Percentiles rank a stretch among this genome's conserved stretches.
These are phyloP conservation scores for Arachnomyces sp. DNA, from an alignment of 2,329 filamentous ascomycete species.

Conservation along the genomic window DNA sequence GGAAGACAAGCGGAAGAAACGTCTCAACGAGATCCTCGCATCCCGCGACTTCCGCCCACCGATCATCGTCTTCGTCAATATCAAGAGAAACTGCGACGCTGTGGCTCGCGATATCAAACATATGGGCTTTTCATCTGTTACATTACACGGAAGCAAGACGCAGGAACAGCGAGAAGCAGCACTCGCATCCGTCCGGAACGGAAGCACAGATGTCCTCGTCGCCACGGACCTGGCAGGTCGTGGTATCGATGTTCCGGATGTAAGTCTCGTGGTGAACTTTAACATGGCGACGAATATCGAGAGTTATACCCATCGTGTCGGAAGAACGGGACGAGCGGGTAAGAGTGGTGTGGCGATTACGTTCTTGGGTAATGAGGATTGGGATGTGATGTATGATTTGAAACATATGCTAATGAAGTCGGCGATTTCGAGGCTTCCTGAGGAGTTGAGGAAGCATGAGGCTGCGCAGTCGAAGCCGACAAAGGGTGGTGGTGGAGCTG, in stretches of 20 bases:
- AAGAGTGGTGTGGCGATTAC: slow-evolving; percentile 96
- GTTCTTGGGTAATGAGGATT: slow-evolving; percentile 84
- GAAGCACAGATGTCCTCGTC: slow-evolving; percentile 77
- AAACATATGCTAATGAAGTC: slow-evolving; percentile 95
- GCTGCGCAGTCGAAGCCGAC: slow-evolving; percentile 75
- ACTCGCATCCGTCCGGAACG: slow-evolving; percentile 72
- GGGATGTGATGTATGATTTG: slow-evolving; percentile 81
- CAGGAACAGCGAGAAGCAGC: slow-evolving; percentile 97
- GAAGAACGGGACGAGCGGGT: slow-evolving; percentile 92
- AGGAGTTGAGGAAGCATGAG: slow-evolving; percentile 83
- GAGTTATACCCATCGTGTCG: slow-evolving; percentile 92
- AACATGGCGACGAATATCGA: slow-evolving; percentile 96
- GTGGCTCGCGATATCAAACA: slow-evolving; percentile 89
- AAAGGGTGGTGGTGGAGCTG: slow-evolving; percentile 19
- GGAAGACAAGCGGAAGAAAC: slow-evolving; percentile 95
- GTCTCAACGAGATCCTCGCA: slow-evolving; percentile 79
- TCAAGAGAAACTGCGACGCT: slow-evolving; percentile 97
- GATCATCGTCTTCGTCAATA: slow-evolving; percentile 99
- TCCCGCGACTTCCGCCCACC: slow-evolving; percentile 75
- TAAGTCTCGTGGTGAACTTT: slow-evolving; percentile 93
- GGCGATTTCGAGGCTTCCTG: slow-evolving; percentile 76
- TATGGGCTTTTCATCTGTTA: slow-evolving; percentile 85
- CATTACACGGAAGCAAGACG: slow-evolving; percentile 89
- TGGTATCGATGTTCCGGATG: slow-evolving; percentile 96
- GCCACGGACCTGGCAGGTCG: slow-evolving; percentile 92